Base-by-base conservation (phyloP, 169 alveolate species). In the Toxoplasma gondii region DNA sequence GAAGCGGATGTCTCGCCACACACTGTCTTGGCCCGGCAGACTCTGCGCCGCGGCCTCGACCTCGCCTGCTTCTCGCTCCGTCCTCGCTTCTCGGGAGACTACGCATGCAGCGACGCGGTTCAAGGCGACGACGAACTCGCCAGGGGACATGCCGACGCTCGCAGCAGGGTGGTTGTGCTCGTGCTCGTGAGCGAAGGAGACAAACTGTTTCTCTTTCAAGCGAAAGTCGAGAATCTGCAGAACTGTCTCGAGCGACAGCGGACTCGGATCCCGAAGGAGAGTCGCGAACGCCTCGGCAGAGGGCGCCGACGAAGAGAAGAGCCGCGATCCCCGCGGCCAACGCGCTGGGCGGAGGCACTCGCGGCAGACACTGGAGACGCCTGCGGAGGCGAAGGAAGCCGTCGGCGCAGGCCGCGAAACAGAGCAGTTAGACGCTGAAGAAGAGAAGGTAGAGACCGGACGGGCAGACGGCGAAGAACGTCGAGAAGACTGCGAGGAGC, bases 171-270 rank as follows among this genome's bases (percentile, higher is more conserved):
- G 90, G 17, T 31, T 17, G 39, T 41, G 90, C 36, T 24, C 34
- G 41, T 41, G 64, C 27, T 43, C 90, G 41, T 82, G 90, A 0
- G 90, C 90, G 41, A 82, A 82, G 36, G 90, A 82, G 67, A 82
- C 90, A 31, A 82, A 82, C 41, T 43, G 22, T 36, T 82, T 82
- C 53, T 82, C 90, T 24, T 24, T 82, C 67, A 82, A 39, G 54
- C 34, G 54, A 22, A 29, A 41, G 69, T 38, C 67, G 53, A 82
- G 31, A 22, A 82, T 39, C 5, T 82, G n/a, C 67, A 82, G 39
- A 12, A 43, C 41, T 0, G 7, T 67, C 5, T 82, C 90, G 19
- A 82, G 41, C 9, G 90, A 82, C n/a, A 82, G 90, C 31, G 53
- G 69, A 12, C 10, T 39, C 38, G 34, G 17, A 7, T 82, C 69